These are phyloP conservation scores for Pseudoperonospora humuli DNA, from an alignment of 352 stramenopile species.

Conservation along the genomic window DNA sequence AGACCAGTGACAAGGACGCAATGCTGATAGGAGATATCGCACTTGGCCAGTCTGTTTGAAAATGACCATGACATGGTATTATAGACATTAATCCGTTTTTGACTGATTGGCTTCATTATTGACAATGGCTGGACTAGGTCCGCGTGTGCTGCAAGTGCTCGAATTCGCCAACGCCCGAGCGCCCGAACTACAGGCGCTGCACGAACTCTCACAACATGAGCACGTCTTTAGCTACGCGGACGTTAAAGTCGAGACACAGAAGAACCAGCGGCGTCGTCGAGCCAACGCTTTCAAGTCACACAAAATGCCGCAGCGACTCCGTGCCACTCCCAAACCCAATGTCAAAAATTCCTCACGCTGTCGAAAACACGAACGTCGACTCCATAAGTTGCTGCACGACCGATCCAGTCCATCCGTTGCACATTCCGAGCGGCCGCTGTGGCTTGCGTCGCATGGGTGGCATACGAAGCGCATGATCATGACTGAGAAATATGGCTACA, in stretches of 20 bases:
- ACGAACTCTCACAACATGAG: conserved; percentile 41
- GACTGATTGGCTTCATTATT: too few relatives aligned
- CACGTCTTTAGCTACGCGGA: conserved; percentile 17
- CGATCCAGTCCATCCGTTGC: neutral
- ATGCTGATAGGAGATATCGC: too few relatives aligned
- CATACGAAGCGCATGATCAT: conserved; percentile 76
- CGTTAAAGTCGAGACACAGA: conserved; percentile 42
- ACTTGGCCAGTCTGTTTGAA: too few relatives aligned
- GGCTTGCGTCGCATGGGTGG: conserved; percentile 64
- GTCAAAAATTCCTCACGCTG: conserved; percentile 19
- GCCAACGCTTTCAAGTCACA: conserved; percentile 78
- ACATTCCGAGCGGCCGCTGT: conserved; percentile 19
- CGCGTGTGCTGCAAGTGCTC: conserved; percentile 69
- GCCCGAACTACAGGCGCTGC: conserved; percentile 65
- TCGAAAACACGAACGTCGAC: conserved; percentile 53
- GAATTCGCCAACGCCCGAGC: conserved; percentile 64
- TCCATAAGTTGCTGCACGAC: conserved; percentile 34
- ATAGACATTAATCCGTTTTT: too few relatives aligned
- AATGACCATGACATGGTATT: too few relatives aligned
- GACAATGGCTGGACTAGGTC: conserved; percentile 35
- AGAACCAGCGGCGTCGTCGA: conserved; percentile 57
- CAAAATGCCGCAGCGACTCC: conserved; percentile 52
- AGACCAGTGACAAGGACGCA: too few relatives aligned
- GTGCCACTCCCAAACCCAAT: conserved; percentile 7
- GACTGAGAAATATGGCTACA: conserved; percentile 37